Conservation (phyloP, 768 basidiomycete species). For the Mycena crocata region DNA sequence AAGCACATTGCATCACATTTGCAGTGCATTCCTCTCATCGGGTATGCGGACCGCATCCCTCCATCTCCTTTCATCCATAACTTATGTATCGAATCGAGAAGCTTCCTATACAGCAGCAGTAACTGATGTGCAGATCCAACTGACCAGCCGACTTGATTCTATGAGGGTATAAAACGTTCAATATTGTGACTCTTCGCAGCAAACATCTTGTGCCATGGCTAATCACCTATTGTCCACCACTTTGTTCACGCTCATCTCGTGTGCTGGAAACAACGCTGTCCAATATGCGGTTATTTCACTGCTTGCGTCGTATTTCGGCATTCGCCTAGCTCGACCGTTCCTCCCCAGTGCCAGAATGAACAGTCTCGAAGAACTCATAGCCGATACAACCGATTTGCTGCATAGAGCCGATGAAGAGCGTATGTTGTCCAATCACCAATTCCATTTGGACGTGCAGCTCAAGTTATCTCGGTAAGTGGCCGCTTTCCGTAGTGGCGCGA, state of each 20-base stretch:
- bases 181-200: neutral
- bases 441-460: constrained; percentile 18
- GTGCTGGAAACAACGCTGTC: neutral
- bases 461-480: constrained; percentile 11
- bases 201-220: neutral
- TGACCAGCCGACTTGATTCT: neutral
- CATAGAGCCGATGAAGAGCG: constrained; percentile 15
- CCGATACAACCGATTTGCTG: constrained; percentile 7
- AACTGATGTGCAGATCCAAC: too few species aligned
- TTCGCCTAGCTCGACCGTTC: neutral
- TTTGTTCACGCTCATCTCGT: neutral
- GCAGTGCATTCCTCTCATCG: too few species aligned
- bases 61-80: too few species aligned
- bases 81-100: too few species aligned
- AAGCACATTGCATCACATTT: too few species aligned
- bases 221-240: constrained; percentile 8
- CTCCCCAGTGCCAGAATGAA: constrained; percentile 16
- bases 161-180: neutral
- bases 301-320: neutral
- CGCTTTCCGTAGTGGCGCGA: neutral
- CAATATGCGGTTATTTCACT: constrained; percentile 7
- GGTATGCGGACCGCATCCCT: too few species aligned
- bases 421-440: constrained; percentile 12
- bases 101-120: neutral
- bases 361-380: neutral